Conservation (phyloP, 2,329 filamentous ascomycete species). For the Alternaria rosae region DNA sequence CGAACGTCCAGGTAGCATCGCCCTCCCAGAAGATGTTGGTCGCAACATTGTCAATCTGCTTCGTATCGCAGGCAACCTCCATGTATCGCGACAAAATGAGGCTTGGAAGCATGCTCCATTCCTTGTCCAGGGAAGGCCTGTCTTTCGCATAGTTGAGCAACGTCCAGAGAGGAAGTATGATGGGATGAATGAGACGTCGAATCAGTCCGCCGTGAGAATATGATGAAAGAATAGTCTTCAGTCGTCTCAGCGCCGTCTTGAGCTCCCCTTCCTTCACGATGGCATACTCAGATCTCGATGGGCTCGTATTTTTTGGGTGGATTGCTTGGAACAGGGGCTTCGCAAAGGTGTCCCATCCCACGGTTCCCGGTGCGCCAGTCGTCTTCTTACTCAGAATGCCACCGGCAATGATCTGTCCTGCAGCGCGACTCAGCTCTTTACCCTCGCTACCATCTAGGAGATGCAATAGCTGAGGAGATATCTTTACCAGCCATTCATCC, state of each 20-base stretch:
- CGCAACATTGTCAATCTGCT: constrained; percentile 60
- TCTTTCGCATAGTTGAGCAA: constrained; percentile 62
- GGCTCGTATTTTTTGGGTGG: constrained; percentile 50
- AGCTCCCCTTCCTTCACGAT: constrained; percentile 61
- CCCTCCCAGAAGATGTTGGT: constrained; percentile 66
- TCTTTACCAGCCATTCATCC: constrained; percentile 66
- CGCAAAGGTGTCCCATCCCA: constrained; percentile 69
- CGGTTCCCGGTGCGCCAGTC: constrained; percentile 67
- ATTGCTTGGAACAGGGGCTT: constrained; percentile 64
- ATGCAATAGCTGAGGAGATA: constrained; percentile 67
- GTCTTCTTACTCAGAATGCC: constrained; percentile 71
- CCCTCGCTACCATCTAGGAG: constrained; percentile 69
- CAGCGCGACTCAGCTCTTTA: constrained; percentile 64
- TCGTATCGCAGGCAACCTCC: constrained; percentile 61
- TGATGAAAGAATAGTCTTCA: constrained; percentile 65
- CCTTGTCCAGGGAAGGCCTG: constrained; percentile 32
- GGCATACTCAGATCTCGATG: constrained; percentile 48
- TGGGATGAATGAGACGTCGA: constrained; percentile 65
- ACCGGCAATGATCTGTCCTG: constrained; percentile 69
- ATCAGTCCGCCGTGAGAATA: constrained; percentile 73
- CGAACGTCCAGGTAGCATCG: constrained; percentile 62
- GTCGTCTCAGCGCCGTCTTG: constrained; percentile 60
- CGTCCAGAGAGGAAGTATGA: constrained; percentile 70
- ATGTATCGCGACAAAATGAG: constrained; percentile 57
- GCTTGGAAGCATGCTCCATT: constrained; percentile 35